Evolutionary conservation across 2,329 filamentous ascomycete species (phyloP), one percentile per base, ranked within the genome.

Genomic region (Tolypocladium capitatum): DNA sequence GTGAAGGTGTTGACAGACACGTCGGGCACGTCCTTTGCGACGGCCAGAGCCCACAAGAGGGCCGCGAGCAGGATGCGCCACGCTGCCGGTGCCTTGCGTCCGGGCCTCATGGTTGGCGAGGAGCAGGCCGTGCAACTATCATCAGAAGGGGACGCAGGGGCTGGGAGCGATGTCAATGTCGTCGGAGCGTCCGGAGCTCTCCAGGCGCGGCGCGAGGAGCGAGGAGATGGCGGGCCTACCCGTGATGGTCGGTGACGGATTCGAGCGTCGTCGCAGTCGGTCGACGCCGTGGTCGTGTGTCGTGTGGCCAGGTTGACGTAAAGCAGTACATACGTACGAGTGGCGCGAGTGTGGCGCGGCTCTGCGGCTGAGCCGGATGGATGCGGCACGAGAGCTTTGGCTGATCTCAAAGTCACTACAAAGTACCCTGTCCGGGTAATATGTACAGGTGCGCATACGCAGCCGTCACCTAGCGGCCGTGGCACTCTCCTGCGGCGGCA

Each of bases 1-100:
- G 84, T 71, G 67, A 96, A 86, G 43, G 75, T 66, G 46, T 71
- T 84, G 50, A 73, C 68, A 52, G 75, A 72, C 58, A 95, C 74
- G 48, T 73, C 73, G 24, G 90, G 90, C 44, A 73, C 71, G 59
- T 81, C 76, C 63, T 83, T 83, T 48, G 80, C 69, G 53, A 69
- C 56, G 55, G 61, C 63, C 55, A 62, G 52, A 50, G 66, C 64
- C 61, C 63, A 67, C 45, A 63, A 52, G 34, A 68, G 55, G 50
- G 72, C 68, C 60, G 34, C 21, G 31, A 80, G 63, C 61, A 81
- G 64, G 63, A 70, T 64, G 60, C 64, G 70, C 64, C 66, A 66
- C 60, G 66, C 68, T 61, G 70, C 68, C 57, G 66, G 65, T 55
- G 68, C 67, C 66, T 66, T 69, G 62, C 65, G 67, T 65, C 67